Evolutionary conservation across 116 monocot genomes (phyloP).

Genomic region (Cymodocea nodosa): DNA sequence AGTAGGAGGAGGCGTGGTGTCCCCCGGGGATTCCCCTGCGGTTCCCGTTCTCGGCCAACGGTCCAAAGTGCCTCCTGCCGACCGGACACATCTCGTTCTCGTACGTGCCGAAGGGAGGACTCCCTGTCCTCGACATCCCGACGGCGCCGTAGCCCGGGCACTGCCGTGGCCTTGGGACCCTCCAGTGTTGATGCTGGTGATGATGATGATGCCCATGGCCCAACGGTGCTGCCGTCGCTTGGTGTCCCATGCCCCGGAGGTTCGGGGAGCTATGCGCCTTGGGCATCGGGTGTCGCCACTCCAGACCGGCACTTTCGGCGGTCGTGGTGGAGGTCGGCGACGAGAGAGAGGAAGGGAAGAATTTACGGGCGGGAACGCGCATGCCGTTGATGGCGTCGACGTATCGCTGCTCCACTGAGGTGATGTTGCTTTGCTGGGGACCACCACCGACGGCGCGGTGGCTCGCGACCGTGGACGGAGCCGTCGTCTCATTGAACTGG

Average conservation of each 20-base stretch:
- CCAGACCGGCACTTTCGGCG: background rate
- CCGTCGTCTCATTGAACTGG: conserved; percentile 1
- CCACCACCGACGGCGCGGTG: background rate
- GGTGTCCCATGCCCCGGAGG: background rate
- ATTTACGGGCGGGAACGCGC: background rate
- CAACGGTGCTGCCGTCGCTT: background rate
- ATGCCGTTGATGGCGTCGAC: conserved; percentile 35
- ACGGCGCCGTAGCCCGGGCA: background rate
- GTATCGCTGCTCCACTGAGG: conserved; percentile 24
- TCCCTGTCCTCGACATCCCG: background rate
- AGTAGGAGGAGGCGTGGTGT: too few species aligned
- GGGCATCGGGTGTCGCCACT: background rate
- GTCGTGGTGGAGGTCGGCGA: conserved; percentile 22
- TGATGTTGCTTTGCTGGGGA: background rate
- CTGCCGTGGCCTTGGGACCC: background rate
- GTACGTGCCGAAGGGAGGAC: background rate
- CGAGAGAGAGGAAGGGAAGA: conserved; percentile 11
- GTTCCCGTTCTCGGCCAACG: background rate
- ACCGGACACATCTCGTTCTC: conserved; percentile 1
- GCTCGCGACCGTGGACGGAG: background rate
- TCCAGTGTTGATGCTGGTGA: background rate
- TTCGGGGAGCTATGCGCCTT: conserved; percentile 21
- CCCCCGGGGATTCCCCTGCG: too few species aligned
- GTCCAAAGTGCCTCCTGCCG: background rate
- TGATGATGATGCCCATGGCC: background rate